Conservation (phyloP, 208 protist species). For the Wallacemonas sp. region DNA sequence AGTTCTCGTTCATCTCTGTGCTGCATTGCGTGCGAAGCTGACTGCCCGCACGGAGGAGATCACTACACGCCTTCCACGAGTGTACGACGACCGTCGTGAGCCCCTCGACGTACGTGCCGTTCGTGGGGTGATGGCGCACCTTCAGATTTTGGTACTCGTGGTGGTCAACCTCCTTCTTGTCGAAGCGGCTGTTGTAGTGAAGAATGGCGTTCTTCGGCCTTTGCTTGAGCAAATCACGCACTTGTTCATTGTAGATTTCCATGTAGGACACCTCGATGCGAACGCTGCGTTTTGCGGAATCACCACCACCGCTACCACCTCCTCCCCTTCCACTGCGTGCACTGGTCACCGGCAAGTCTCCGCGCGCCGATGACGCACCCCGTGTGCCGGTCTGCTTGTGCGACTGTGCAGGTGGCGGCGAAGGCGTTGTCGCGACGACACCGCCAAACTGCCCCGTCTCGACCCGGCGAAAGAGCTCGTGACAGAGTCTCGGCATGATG, state of each 20-base stretch:
- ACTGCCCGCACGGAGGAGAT: constrained; percentile 67
- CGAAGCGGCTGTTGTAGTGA: constrained; percentile 60
- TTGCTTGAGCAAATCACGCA: constrained; percentile 76
- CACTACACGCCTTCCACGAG: constrained; percentile 62
- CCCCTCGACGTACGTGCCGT: constrained; percentile 76
- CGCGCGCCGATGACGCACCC: neutral
- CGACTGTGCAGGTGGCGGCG: neutral
- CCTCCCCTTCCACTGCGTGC: neutral
- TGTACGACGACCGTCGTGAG: constrained; percentile 73
- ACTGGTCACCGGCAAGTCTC: neutral
- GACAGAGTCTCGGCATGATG: constrained; percentile 68
- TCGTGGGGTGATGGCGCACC: constrained; percentile 61
- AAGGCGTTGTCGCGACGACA: neutral
- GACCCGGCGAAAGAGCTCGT: constrained; percentile 48
- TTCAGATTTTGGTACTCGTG: constrained; percentile 56
- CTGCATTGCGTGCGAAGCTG: constrained; percentile 52
- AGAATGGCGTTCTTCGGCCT: constrained; percentile 51
- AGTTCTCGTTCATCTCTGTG: constrained; percentile 91
- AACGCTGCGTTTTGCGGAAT: neutral
- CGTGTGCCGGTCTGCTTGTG: neutral
- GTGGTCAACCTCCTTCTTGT: constrained; percentile 43
- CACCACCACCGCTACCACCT: neutral
- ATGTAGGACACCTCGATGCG: constrained; percentile 73
- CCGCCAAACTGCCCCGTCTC: neutral
- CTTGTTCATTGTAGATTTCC: constrained; percentile 89